A percentile compares a stretch with the other conserved stretches of the same genome.
Evolutionary conservation across 2,329 filamentous ascomycete species (phyloP).

Genomic region (Ceratocystiopsis minuta): DNA sequence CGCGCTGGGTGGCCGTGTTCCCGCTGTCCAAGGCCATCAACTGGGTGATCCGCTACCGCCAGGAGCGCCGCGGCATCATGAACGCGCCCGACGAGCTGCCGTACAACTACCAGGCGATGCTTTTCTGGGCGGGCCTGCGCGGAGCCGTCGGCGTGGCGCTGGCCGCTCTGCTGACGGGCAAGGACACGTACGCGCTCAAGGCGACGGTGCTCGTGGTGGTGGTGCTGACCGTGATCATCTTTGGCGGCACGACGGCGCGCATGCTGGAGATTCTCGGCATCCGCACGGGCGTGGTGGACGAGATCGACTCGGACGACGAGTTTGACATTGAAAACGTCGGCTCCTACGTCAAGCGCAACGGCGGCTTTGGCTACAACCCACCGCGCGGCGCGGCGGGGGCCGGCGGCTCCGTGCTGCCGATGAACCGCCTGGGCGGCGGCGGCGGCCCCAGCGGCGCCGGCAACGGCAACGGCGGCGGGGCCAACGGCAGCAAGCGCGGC

Average conservation of each 20-base stretch:
- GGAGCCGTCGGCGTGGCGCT: constrained; percentile 91
- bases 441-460: constrained; percentile 4
- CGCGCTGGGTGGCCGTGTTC: constrained; percentile 87
- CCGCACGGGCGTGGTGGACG: constrained; percentile 85
- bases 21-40: constrained; percentile 82
- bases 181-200: constrained; percentile 64
- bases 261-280: constrained; percentile 98
- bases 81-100: constrained; percentile 77
- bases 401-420: constrained; percentile 33
- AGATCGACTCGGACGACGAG: constrained; percentile 94
- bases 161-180: constrained; percentile 69
- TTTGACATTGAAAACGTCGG: constrained; percentile 80
- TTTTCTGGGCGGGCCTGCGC: constrained; percentile 96
- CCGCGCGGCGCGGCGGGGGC: constrained; percentile 21
- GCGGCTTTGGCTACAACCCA: constrained; percentile 62
- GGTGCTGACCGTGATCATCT: constrained; percentile 95
- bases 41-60: constrained; percentile 76
- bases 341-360: constrained; percentile 65
- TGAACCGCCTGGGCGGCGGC: constrained; percentile 28
- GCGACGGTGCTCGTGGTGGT: constrained; percentile 96
- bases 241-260: constrained; percentile 87
- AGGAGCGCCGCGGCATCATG: constrained; percentile 48
- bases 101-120: constrained; percentile 94
- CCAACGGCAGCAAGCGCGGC: constrained; percentile 9
- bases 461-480: constrained; percentile 9